Base-by-base conservation (phyloP, 2,329 filamentous ascomycete species). In the Verticillium tricorpus region DNA sequence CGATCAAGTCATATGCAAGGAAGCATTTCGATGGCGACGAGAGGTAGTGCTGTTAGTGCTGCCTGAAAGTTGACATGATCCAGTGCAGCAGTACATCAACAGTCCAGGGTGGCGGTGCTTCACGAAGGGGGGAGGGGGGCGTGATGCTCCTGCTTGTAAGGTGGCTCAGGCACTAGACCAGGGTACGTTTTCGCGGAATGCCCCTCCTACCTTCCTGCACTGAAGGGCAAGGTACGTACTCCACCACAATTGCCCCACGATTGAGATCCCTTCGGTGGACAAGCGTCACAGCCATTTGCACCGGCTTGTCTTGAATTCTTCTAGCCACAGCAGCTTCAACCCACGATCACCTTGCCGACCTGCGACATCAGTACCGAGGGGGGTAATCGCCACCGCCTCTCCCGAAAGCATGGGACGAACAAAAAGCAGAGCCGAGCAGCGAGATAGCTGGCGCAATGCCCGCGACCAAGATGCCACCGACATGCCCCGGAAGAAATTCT, bases 401-500 rank as follows among this genome's bases (percentile, higher is more conserved):
- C 19, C 31, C 50, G 50, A 31, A 57, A 66, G 50, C 19, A 82
- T 82, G 80, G 70, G 73, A 31, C 74, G 73, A 19, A 74, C 77
- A 54, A 70, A 81, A 54, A 83, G 80, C 63, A 91, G 89, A 72
- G 82, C 81, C 63, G 82, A 86, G 69, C 88, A 88, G 78, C 87
- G 90, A 66, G 83, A 87, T 62, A 83, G 84, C 63, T 91, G 90
- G 71, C 86, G 85, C 68, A 81, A 81, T 61, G 77, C 80, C 60
- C 81, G 82, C 59, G 76, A 77, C 40, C 78, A 84, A 65, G 80
- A 84, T 71, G 80, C 76, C 25, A 77, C 78, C 45, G 83, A 87
- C 69, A 78, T 97, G 69, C 95, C 95, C 11, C 89, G 92, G 77
- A 99, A 99, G 82, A 94, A 91, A 79, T 97, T 95, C 79, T 99